Evolutionary conservation across 148 eudicot species (phyloP), one percentile per base, ranked within the genome.

Genomic region (Persicaria tinctoria): DNA sequence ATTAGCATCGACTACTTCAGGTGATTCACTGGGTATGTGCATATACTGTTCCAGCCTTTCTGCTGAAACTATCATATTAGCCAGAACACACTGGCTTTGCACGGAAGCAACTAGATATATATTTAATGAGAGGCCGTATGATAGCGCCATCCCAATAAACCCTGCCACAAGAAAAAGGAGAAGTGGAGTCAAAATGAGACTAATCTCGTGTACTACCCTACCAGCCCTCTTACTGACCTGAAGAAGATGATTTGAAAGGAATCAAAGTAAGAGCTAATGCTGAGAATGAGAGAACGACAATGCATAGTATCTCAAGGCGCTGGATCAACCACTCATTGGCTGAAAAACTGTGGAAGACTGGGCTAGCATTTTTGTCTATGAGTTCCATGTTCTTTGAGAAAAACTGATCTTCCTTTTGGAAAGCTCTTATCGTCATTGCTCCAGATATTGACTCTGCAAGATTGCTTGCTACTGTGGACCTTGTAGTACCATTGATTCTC

Each of bases 401-500:
- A 72, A 86, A 89, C 44, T 81, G 84, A 20, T 87, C 86, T 75
- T 87, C 86, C 81, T 85, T 83, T 49, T 79, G 74, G 66, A 89
- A 89, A 75, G 90, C 93, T 77, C 90, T 86, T 45, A 89, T 86
- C 2, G 89, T 89, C 73, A 74, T 77, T 8, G 83, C 85, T 74
- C 93, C 93, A 38, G 85, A 79, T 60, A 85, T 84, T 27, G 89
- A 77, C 75, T 89, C 91, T 8, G 89, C 85, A 44, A 88, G 78
- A 82, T 82, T 82, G 80, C 85, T 87, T 49, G 89, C 84, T 16
- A 87, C 77, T 1, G 80, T 69, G 47, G 89, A 87, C 75, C 87
- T 89, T 4, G 89, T 89, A 11, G 93, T 89, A 53, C 93, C 91
- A 77, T 89, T 81, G 41, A 89, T 82, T 49, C 93, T 78, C 83